These are phyloP conservation scores for Diplocarpon mali DNA, from an alignment of 2,329 filamentous ascomycete species.

Conservation along the genomic window DNA sequence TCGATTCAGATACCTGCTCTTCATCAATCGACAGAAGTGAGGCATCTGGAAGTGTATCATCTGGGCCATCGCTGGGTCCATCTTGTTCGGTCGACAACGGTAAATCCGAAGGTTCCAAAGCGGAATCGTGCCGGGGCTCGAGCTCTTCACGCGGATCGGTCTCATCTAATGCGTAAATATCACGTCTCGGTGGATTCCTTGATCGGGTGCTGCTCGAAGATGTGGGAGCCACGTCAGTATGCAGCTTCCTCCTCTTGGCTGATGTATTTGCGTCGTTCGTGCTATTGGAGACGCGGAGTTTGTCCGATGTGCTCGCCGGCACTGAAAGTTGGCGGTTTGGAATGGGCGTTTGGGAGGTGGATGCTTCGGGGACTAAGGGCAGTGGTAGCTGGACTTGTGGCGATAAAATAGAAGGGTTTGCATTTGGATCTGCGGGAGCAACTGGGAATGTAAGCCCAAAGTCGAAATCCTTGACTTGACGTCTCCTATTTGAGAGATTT, in stretches of 20 bases:
- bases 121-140: conserved; percentile 5
- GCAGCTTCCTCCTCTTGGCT: conserved; percentile 25
- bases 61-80: no score
- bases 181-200: conserved; percentile 13
- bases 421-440: conserved; percentile 3
- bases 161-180: conserved; percentile 16
- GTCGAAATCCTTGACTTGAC: conserved; percentile 48
- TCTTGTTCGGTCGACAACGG: neutral
- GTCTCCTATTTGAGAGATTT: conserved; percentile 30
- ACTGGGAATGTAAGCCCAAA: conserved; percentile 41
- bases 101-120: conserved; percentile 5
- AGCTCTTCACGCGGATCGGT: conserved; percentile 8
- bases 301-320: neutral
- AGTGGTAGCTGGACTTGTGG: conserved; percentile 7
- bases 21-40: neutral
- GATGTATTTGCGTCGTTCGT: conserved; percentile 27
- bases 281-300: conserved; percentile 7
- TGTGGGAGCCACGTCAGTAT: conserved; percentile 17
- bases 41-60: neutral
- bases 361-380: conserved; percentile 10
- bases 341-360: conserved; percentile 9
- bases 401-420: neutral
- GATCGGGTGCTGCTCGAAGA: conserved; percentile 22
- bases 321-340: conserved; percentile 7
- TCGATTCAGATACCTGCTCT: neutral